These are phyloP conservation scores for Suillus discolor DNA, from an alignment of 768 basidiomycete species.

Conservation along the genomic window DNA sequence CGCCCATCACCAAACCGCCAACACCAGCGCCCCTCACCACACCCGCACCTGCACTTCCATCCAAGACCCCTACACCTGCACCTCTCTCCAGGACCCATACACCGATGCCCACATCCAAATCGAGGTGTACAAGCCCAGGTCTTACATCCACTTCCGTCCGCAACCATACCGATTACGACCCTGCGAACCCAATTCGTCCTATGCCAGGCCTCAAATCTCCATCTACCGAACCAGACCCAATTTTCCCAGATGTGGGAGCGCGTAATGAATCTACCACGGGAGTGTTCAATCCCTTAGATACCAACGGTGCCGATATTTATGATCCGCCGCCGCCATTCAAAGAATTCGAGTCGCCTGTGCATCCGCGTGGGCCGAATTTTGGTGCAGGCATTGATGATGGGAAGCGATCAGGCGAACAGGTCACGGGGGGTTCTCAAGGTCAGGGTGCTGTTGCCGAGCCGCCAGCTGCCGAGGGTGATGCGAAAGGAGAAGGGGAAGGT, in stretches of 20 bases:
- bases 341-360: slow-evolving; percentile 4
- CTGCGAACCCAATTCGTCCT: slow-evolving; percentile 1
- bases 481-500: background rate
- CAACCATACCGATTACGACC: slow-evolving; percentile 3
- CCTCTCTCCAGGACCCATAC: background rate
- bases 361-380: background rate
- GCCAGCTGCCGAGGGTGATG: background rate
- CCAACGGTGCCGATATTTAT: background rate
- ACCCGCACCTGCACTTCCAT: background rate
- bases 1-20: too few species aligned
- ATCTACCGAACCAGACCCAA: background rate
- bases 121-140: background rate
- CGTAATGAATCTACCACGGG: slow-evolving; percentile 3
- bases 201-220: slow-evolving; percentile 6
- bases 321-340: slow-evolving; percentile 12
- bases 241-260: background rate
- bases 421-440: background rate
- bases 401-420: background rate
- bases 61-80: background rate
- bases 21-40: background rate
- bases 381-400: background rate
- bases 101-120: background rate
- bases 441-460: background rate
- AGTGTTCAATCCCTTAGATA: slow-evolving; percentile 13
- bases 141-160: slow-evolving; percentile 9